phyloP scores from a whole-genome alignment of 2,329 filamentous ascomycete species.

The Diaporthe australafricana region DNA sequence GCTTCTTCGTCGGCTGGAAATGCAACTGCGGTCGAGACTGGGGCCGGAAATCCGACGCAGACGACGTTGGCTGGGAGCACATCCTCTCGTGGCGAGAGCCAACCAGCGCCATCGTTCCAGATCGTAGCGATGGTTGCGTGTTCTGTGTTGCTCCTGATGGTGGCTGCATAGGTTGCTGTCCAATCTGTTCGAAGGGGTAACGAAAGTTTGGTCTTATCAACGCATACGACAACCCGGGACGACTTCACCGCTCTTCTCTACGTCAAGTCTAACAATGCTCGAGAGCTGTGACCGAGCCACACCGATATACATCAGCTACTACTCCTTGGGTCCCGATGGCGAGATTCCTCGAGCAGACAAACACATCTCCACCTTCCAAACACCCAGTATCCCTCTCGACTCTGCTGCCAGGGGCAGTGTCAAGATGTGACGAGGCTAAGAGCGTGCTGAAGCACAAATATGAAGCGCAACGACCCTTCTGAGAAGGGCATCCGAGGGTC shows the following conservation, averaged over 20 bases:
- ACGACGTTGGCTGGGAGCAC: not conserved
- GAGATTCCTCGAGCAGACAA: not conserved
- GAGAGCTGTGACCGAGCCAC: no score
- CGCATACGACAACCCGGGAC: not conserved
- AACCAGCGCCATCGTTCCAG: not conserved
- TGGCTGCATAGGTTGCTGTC: not conserved
- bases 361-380: not conserved
- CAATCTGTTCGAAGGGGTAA: no score
- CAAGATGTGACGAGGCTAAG: not conserved
- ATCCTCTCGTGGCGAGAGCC: not conserved
- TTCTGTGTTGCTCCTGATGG: not conserved
- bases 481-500: not conserved
- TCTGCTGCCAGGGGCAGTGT: not conserved
- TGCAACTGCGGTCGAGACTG: not conserved
- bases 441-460: no score
- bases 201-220: not conserved
- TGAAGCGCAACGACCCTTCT: not conserved
- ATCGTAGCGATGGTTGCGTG: constrained; percentile 1
- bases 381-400: not conserved
- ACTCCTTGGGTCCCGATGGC: not conserved
- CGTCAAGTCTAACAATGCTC: not conserved
- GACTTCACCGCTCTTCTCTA: not conserved
- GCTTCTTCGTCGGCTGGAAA: not conserved
- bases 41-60: not conserved
- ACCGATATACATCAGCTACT: not conserved